phyloP scores from a whole-genome alignment of 352 stramenopile genomes.

The Paralagenidium karlingii region DNA sequence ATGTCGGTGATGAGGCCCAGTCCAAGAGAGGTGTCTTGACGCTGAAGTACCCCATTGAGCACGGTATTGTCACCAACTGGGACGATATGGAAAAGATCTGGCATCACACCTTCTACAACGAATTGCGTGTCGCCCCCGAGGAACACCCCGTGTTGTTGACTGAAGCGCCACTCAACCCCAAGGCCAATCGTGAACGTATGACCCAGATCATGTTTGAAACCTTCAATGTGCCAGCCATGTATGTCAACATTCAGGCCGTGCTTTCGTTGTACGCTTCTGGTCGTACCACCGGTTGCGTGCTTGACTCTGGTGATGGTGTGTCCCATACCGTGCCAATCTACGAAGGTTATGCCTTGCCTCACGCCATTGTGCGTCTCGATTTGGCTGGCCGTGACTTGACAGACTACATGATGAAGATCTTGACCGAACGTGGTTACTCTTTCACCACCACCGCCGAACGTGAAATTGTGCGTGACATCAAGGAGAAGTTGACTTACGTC shows the following conservation, averaged over 20 bases:
- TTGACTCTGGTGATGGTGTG: constrained; percentile 53
- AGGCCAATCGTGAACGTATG: constrained; percentile 59
- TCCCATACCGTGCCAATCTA: constrained; percentile 58
- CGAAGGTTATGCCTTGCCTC: constrained; percentile 88
- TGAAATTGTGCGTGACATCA: constrained; percentile 87
- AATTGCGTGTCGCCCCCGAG: constrained; percentile 89
- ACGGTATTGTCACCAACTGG: constrained; percentile 99
- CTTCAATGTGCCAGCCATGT: constrained; percentile 77
- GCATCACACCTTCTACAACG: constrained; percentile 99
- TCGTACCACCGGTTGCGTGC: constrained; percentile 82
- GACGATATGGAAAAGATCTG: constrained; percentile 99
- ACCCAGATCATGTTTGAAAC: constrained; percentile 91
- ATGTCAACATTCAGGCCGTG: constrained; percentile 78
- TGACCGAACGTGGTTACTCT: constrained; percentile 77
- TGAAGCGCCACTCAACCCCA: constrained; percentile 78
- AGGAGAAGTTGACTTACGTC: constrained; percentile 92
- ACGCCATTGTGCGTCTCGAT: constrained; percentile 84
- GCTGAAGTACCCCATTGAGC: constrained; percentile 96
- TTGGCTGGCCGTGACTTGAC: constrained; percentile 77
- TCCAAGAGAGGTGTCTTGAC: constrained; percentile 89
- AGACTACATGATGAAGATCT: constrained; percentile 88
- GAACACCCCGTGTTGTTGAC: constrained; percentile 91
- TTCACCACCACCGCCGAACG: constrained; percentile 81
- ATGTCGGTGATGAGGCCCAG: constrained; percentile 89
- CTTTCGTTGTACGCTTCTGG: constrained; percentile 86